phyloP scores from a whole-genome alignment of 2,329 filamentous ascomycete species.

The Penicillium sp. region DNA sequence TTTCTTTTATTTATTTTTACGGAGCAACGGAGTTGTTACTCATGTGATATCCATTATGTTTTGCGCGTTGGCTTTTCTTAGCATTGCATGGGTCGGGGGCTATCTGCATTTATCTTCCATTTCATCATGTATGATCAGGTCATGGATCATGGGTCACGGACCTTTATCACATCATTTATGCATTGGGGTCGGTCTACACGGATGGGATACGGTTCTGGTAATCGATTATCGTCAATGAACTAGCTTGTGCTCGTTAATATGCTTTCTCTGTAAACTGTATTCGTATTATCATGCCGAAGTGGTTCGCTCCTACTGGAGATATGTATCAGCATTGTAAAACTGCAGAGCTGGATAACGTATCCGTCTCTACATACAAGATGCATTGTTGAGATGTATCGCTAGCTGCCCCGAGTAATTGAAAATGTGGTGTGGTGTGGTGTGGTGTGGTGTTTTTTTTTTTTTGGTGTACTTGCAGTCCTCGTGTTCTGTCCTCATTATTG shows the following conservation, averaged over 20 bases:
- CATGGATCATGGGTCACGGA: conserved; percentile 7
- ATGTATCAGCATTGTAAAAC: too few species aligned
- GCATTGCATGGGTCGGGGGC: conserved; percentile 24
- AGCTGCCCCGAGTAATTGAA: too few species aligned
- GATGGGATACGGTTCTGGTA: conserved; percentile 14
- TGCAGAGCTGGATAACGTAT: too few species aligned
- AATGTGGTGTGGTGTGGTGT: too few species aligned
- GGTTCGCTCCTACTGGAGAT: too few species aligned
- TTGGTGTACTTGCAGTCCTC: too few species aligned
- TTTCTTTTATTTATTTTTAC: not conserved
- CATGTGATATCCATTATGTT: conserved; percentile 22
- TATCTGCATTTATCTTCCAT: conserved; percentile 16
- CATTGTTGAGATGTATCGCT: too few species aligned
- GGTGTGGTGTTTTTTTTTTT: too few species aligned
- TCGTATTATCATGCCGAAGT: too few species aligned
- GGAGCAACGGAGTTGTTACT: conserved; percentile 8
- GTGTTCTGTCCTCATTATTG: too few species aligned
- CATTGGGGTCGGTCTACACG: conserved; percentile 28
- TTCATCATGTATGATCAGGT: conserved; percentile 12
- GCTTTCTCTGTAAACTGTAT: not conserved
- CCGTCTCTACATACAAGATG: too few species aligned
- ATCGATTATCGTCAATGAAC: not conserved
- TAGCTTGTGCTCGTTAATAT: not conserved
- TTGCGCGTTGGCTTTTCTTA: conserved; percentile 15
- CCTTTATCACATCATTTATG: conserved; percentile 17